Conservation (phyloP, 164 flowering plant species). For the Chloranthus sessilifolius region DNA sequence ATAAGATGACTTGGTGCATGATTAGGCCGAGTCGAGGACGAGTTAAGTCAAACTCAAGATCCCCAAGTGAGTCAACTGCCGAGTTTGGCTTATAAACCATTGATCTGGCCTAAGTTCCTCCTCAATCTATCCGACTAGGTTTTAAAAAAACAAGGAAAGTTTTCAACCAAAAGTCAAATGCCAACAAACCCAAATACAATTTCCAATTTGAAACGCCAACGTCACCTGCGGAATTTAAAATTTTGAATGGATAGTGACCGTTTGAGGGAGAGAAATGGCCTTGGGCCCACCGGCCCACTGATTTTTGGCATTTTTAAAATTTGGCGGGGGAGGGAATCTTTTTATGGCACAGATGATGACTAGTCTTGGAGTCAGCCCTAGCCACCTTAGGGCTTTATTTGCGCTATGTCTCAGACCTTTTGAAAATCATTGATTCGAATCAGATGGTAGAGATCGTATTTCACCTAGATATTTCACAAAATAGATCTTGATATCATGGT, state of each 20-base stretch:
- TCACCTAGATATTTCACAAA: no score
- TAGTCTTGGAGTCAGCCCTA: slow-evolving; percentile 14
- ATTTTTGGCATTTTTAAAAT: no score
- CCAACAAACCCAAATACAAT: slow-evolving; percentile 1
- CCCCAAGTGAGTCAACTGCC: not conserved
- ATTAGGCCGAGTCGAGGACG: no score
- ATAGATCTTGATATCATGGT: no score
- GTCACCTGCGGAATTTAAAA: slow-evolving; percentile 14
- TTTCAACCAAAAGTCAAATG: not conserved
- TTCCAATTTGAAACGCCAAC: slow-evolving; percentile 5
- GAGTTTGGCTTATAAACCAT: not conserved
- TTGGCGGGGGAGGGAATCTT: slow-evolving; percentile 7
- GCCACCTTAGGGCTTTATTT: no score
- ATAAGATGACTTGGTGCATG: no score
- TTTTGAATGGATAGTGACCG: slow-evolving; percentile 17
- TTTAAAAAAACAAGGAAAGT: no score
- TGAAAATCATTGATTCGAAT: no score
- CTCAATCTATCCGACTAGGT: slow-evolving; percentile 7
- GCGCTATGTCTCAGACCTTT: no score
- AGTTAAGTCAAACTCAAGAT: not conserved
- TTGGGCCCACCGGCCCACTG: no score
- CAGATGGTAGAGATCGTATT: no score
- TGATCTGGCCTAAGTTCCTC: slow-evolving; percentile 3
- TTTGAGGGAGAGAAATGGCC: slow-evolving; percentile 9
- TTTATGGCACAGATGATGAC: slow-evolving; percentile 7